phyloP scores from a whole-genome alignment of 495 filamentous ascomycete species.

The Pseudomonodictys pantanalensis region DNA sequence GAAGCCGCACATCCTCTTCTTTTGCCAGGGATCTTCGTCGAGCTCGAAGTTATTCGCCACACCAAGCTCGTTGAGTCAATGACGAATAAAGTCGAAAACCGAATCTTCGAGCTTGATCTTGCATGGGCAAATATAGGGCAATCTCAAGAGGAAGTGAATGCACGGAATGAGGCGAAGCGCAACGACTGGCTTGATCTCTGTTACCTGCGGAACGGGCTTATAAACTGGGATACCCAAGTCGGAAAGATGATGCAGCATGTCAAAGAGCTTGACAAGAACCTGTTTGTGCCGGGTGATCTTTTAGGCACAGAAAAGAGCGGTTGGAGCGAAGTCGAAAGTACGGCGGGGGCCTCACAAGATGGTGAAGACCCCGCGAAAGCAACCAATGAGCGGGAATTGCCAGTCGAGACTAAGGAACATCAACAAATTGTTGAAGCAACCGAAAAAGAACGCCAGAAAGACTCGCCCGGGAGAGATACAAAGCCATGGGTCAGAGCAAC shows the following conservation, averaged over 20 bases:
- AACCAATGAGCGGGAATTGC: too few species aligned
- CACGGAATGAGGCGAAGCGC: conserved; percentile 26
- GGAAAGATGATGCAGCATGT: conserved; percentile 28
- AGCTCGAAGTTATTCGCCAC: conserved; percentile 35
- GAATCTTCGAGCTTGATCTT: conserved; percentile 32
- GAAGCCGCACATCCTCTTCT: conserved; percentile 37
- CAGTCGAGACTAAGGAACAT: too few species aligned
- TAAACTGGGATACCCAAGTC: conserved; percentile 35
- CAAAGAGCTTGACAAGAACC: conserved; percentile 20
- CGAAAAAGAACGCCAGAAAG: neutral
- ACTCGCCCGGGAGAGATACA: neutral
- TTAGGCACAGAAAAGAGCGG: neutral
- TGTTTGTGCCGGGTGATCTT: neutral
- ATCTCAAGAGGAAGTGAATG: neutral
- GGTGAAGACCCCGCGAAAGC: too few species aligned
- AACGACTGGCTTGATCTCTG: conserved; percentile 33
- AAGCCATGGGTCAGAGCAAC: neutral
- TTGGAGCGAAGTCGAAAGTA: neutral
- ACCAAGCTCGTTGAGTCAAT: conserved; percentile 29
- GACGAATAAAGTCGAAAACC: conserved; percentile 31
- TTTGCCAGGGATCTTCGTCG: conserved; percentile 35
- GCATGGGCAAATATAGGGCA: neutral
- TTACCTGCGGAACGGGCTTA: conserved; percentile 32
- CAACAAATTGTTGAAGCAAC: too few species aligned
- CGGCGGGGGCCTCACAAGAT: neutral